A percentile compares a stretch with the other conserved stretches of the same genome.
Conservation (phyloP, 164 flowering plant genomes). For the Amborella trichopoda region DNA sequence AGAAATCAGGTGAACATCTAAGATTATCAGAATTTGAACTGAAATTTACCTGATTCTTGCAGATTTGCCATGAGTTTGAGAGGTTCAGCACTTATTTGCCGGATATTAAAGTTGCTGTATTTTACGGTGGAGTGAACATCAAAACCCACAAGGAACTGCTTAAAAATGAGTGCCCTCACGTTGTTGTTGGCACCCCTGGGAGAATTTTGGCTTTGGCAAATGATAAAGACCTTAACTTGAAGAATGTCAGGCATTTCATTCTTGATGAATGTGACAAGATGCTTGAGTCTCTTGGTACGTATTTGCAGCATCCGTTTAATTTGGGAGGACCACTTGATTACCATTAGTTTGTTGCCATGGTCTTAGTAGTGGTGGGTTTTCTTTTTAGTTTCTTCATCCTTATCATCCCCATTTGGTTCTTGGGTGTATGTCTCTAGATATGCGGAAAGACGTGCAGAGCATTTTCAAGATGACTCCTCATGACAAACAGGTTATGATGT, state of each 20-base stretch:
- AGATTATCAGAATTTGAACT: no score
- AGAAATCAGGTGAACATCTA: no score
- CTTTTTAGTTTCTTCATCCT: neutral
- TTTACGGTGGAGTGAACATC: slow-evolving; percentile 89
- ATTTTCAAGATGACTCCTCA: slow-evolving; percentile 99
- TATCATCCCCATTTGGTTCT: neutral
- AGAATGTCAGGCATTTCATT: slow-evolving; percentile 94
- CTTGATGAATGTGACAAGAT: slow-evolving; percentile 98
- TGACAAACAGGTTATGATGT: slow-evolving; percentile 99
- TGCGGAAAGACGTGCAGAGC: slow-evolving; percentile 98
- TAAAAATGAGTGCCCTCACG: slow-evolving; percentile 93
- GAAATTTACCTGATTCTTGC: slow-evolving; percentile 4
- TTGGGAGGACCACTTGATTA: neutral
- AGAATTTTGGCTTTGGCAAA: slow-evolving; percentile 77
- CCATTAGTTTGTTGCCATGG: neutral
- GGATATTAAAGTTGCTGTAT: slow-evolving; percentile 86
- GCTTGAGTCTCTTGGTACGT: slow-evolving; percentile 94
- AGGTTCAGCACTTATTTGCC: slow-evolving; percentile 86
- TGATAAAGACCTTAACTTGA: slow-evolving; percentile 82
- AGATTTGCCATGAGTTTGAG: slow-evolving; percentile 97
- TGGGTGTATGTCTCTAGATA: slow-evolving; percentile 35
- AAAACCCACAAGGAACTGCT: slow-evolving; percentile 79
- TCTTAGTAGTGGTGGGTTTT: neutral
- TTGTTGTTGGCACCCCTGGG: slow-evolving; percentile 99
- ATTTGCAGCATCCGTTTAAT: neutral